Conservation (phyloP, 768 basidiomycete species). For the Pholiota microspora region DNA sequence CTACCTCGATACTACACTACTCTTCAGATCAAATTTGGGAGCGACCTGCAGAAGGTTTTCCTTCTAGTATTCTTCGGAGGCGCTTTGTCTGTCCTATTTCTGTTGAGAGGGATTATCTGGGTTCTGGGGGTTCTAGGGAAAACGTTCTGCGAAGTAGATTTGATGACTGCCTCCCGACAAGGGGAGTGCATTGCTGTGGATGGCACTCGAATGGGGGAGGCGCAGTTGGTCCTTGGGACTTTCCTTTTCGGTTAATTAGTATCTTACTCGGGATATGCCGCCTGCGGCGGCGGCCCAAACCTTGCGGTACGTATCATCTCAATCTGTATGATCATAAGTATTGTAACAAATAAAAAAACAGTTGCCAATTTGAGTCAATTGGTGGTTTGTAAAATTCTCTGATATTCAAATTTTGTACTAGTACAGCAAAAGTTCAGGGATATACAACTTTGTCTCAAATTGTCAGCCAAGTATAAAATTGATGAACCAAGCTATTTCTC, state of each 20-base stretch:
- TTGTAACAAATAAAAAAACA: too few species aligned
- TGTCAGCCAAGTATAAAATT: too few species aligned
- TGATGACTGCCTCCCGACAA: slow-evolving; percentile 10
- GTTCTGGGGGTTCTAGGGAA: slow-evolving; percentile 2
- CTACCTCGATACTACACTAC: slow-evolving; percentile 6
- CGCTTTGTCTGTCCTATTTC: not conserved
- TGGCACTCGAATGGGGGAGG: slow-evolving; percentile 17
- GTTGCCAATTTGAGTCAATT: too few species aligned
- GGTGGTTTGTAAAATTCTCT: too few species aligned
- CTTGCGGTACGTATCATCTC: too few species aligned
- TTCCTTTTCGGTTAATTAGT: slow-evolving; percentile 8
- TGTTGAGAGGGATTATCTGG: slow-evolving; percentile 15
- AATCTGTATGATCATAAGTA: too few species aligned
- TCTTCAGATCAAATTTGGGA: not conserved
- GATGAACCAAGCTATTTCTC: too few species aligned
- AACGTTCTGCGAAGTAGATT: slow-evolving; percentile 18
- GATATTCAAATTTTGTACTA: too few species aligned
- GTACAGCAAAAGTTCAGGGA: too few species aligned
- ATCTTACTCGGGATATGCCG: too few species aligned
- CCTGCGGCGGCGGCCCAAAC: too few species aligned
- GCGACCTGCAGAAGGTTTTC: not conserved
- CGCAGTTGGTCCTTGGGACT: slow-evolving; percentile 16
- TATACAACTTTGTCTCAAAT: too few species aligned
- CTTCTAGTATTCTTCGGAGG: slow-evolving; percentile 3
- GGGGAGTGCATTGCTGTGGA: slow-evolving; percentile 12